Evolutionary conservation across 1,284 basidiomycete genomes (phyloP), one percentile per base, ranked within the genome.

Genomic region (Trichosporon asahii): DNA sequence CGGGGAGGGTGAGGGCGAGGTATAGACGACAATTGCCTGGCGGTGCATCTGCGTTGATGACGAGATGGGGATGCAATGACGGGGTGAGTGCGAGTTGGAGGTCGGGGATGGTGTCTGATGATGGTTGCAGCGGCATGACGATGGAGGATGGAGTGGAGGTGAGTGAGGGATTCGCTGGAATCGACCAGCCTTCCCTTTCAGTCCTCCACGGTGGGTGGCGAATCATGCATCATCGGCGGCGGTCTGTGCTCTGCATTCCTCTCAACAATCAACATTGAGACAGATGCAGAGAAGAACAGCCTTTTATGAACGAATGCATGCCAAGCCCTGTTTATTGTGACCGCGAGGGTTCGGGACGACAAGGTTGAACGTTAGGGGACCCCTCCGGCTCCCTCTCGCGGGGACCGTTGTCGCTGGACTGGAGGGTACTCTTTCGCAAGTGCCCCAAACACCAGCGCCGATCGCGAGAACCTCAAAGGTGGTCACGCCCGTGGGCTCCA

Each of bases 1-100:
- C 80, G 14, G 78, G 76, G 6, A 82, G 53, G 0, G 68, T 25
- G 12, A 82, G 33, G n/a, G 67, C 35, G 23, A 82, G 70, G 57
- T 72, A 67, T 18, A 68, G 64, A 2, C 14, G 5, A 46, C 68
- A 68, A 14, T 35, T 15, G 5, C 25, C 27, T 15, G 35, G 11
- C 2, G 27, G 53, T 18, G 63, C 40, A 14, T 29, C 53, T 25
- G 29, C 7, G 33, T 63, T 31, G 55, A 64, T 23, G 65, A 66
- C 49, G 60, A 67, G 70, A 66, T 60, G 67, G 9, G 66, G 71
- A 46, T 66, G 68, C 7, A 71, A 69, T 14, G 66, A 67, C 46
- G 46, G 68, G 2, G 64, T 68, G 60, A 71, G 53, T 8, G 33
- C 44, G 27, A 65, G 66, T 25, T 33, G 33, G 33, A 75, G 40